Evolutionary conservation across 495 filamentous ascomycete species (phyloP).

Genomic region (Friedmanniomyces endolithicus): DNA sequence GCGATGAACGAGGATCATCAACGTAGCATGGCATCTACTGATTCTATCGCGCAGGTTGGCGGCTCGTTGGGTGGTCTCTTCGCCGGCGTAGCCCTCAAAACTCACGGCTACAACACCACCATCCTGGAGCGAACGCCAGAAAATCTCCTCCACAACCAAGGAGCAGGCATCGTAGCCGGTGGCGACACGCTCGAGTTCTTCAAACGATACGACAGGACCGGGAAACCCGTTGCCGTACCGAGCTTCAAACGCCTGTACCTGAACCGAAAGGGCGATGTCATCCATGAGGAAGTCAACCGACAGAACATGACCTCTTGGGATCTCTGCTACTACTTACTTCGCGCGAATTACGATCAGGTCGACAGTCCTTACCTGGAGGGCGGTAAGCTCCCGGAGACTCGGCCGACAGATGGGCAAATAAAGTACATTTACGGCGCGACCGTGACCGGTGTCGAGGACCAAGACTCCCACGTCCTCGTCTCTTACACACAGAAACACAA

Average conservation of each 20-base stretch:
- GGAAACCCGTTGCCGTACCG: constrained; percentile 26
- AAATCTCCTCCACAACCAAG: constrained; percentile 41
- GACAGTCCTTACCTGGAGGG: constrained; percentile 35
- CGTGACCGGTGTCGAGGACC: constrained; percentile 35
- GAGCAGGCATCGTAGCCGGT: constrained; percentile 44
- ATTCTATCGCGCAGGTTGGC: constrained; percentile 14
- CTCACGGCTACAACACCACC: constrained; percentile 34
- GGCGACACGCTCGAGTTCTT: constrained; percentile 29
- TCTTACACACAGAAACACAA: constrained; percentile 32
- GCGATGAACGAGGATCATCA: not conserved
- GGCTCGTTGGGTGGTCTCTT: constrained; percentile 24
- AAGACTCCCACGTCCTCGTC: constrained; percentile 30
- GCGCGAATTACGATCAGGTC: constrained; percentile 45
- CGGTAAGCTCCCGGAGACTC: constrained; percentile 22
- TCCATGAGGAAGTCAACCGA: constrained; percentile 31
- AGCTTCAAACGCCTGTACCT: constrained; percentile 34
- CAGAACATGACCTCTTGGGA: constrained; percentile 46
- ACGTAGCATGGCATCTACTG: not conserved
- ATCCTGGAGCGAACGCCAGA: constrained; percentile 42
- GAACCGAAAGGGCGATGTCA: constrained; percentile 32
- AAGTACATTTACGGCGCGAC: constrained; percentile 36
- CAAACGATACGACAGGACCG: constrained; percentile 24
- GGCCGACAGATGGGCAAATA: constrained; percentile 32
- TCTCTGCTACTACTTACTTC: constrained; percentile 40
- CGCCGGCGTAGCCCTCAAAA: constrained; percentile 20